These are phyloP conservation scores for Candolleomyces efflorescens DNA, from an alignment of 768 basidiomycete species.

Conservation along the genomic window DNA sequence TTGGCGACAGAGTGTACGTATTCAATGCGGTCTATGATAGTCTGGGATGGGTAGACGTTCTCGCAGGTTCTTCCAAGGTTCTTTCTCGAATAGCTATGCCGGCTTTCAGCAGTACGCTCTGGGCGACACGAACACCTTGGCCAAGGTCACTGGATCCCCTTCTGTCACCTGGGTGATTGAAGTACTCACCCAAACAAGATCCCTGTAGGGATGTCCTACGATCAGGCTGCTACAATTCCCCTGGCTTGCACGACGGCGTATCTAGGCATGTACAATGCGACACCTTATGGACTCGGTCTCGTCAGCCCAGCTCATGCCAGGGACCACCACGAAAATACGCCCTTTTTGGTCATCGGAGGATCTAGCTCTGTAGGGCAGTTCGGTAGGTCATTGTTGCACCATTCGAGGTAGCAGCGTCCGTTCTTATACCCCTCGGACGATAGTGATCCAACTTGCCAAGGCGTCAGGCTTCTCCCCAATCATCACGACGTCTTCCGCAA, in stretches of 20 bases:
- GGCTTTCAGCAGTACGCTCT: slow-evolving; percentile 40
- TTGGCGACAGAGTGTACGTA: slow-evolving; percentile 51
- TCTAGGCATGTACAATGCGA: slow-evolving; percentile 27
- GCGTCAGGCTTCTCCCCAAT: slow-evolving; percentile 39
- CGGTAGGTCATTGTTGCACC: slow-evolving; percentile 10
- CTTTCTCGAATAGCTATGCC: slow-evolving; percentile 31
- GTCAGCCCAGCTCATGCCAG: slow-evolving; percentile 19
- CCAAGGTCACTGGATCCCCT: slow-evolving; percentile 29
- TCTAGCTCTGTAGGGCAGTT: slow-evolving; percentile 25
- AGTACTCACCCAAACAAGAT: slow-evolving; percentile 29
- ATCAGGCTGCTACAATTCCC: slow-evolving; percentile 39
- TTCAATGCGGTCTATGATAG: slow-evolving; percentile 26
- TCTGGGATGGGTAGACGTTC: too few relatives aligned
- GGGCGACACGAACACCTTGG: slow-evolving; percentile 28
- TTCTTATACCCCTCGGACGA: background rate
- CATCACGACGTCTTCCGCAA: slow-evolving; percentile 31
- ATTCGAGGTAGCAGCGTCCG: background rate
- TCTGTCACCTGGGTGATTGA: background rate
- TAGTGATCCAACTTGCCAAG: slow-evolving; percentile 28
- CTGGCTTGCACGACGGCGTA: slow-evolving; percentile 34
- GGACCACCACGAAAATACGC: slow-evolving; percentile 25
- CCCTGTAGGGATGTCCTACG: slow-evolving; percentile 31
- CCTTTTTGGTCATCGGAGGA: slow-evolving; percentile 28
- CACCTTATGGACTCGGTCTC: slow-evolving; percentile 21
- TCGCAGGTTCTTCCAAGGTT: slow-evolving; percentile 33